Evolutionary conservation across 306 rosid genomes (phyloP), one percentile per base, ranked within the genome.

Genomic region (Citrullus mucosospermus): DNA sequence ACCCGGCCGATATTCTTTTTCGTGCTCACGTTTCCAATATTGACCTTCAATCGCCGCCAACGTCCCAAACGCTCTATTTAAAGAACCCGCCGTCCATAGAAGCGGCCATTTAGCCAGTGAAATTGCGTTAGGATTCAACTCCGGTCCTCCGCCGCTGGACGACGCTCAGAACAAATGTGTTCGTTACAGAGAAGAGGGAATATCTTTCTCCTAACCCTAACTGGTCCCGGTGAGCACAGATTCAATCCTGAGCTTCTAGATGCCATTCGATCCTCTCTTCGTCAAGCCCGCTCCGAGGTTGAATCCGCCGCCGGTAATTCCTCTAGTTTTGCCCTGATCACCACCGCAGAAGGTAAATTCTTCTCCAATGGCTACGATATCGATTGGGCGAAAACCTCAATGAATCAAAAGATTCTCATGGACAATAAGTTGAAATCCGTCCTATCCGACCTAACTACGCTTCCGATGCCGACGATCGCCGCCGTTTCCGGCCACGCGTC

Each of bases 301-400:
- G 54, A 43, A 44, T 41, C 75, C 56, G 75, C 75, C 54, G 30
- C 83, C 62, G 3, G 80, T 7, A 38, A 62, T 30, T 12, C 85
- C 25, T 30, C 85, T 6, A 68, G 89, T n/a, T 86, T 91, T 38
- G 96, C 83, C 60, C 83, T 95, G 25, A 87, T 95, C 85, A 95
- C 97, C 87, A 92, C 95, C 70, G 95, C 93, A 0, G 84, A 90
- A 5, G 98, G 97, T 14, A 92, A 90, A 72, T 94, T 82, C 93
- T 94, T 90, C 86, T 94, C 95, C 81, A 94, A 94, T 74, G 98
- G 98, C 80, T 90, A 76, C 85, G 97, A 90, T 80, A 66, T 92
- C 41, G 80, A 81, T n/a, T 94, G 92, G 92, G 89, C 84, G 13
- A 54, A 13, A 9, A 34, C 85, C 60, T 65, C 72, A 14, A 0